Percentiles rank a stretch among this genome's conserved stretches.
phyloP scores from a whole-genome alignment of 768 basidiomycete species.

The Phlegmacium glaucopus region DNA sequence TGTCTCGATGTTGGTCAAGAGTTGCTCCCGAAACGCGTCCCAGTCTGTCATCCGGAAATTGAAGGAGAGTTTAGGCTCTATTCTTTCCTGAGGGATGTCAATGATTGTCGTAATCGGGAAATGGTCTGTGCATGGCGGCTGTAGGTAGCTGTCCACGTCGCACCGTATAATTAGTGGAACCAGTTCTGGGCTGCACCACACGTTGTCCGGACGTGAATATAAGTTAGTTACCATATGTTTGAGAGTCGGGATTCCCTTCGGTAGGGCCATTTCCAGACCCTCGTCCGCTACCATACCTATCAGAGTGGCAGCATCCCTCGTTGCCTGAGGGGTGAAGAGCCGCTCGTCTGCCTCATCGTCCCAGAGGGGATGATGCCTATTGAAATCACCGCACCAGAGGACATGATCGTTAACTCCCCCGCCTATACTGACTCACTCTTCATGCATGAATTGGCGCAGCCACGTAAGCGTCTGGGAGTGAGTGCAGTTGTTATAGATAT shows the following conservation, averaged over 20 bases:
- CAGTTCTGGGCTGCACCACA: constrained; percentile 27
- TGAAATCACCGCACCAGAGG: constrained; percentile 38
- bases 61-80: neutral
- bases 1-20: constrained; percentile 17
- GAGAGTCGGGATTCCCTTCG: too few relatives aligned
- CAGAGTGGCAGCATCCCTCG: constrained; percentile 20
- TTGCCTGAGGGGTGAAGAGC: constrained; percentile 30
- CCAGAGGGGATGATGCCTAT: constrained; percentile 39
- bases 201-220: constrained; percentile 43
- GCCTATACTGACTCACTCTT: neutral
- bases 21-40: constrained; percentile 18
- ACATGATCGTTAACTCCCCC: constrained; percentile 5
- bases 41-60: constrained; percentile 19
- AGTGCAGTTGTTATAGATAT: too few relatives aligned
- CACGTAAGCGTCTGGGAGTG: too few relatives aligned
- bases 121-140: constrained; percentile 35
- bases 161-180: constrained; percentile 23
- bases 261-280: too few relatives aligned
- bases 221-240: too few relatives aligned
- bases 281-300: constrained; percentile 20
- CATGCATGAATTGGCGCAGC: neutral
- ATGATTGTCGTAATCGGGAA: constrained; percentile 32
- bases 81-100: constrained; percentile 17
- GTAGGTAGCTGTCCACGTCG: constrained; percentile 8
- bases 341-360: constrained; percentile 25